Conservation (phyloP, 371 early-diverging fungal genomes). For the Saksenaea vasiformis region DNA sequence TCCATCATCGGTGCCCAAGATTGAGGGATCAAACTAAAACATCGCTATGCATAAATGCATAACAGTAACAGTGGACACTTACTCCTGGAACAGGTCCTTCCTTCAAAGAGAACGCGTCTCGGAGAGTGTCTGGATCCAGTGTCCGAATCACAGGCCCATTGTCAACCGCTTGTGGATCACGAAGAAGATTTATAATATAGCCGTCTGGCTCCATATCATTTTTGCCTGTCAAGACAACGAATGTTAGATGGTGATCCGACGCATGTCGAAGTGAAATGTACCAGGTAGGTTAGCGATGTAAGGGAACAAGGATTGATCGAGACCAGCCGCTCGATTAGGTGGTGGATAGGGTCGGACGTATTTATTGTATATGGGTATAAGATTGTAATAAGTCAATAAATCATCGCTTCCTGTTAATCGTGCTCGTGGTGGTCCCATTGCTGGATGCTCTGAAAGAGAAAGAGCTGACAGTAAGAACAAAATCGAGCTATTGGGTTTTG, state of each 20-base stretch:
- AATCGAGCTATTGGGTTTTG: too few relatives aligned
- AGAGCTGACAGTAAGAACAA: neutral
- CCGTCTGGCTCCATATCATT: slow-evolving; percentile 42
- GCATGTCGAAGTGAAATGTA: slow-evolving; percentile 17
- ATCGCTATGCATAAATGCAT: neutral
- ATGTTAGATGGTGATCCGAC: neutral
- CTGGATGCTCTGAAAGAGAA: neutral
- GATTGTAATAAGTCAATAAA: slow-evolving; percentile 55
- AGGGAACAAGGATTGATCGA: slow-evolving; percentile 49
- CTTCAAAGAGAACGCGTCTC: slow-evolving; percentile 54
- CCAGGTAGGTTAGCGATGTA: slow-evolving; percentile 63
- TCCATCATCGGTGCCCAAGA: slow-evolving; percentile 55
- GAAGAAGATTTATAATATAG: slow-evolving; percentile 40
- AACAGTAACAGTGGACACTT: slow-evolving; percentile 9
- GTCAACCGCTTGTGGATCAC: slow-evolving; percentile 45
- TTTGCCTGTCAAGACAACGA: slow-evolving; percentile 25
- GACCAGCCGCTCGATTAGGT: slow-evolving; percentile 36
- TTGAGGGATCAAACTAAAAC: slow-evolving; percentile 58
- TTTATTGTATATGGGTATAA: slow-evolving; percentile 58
- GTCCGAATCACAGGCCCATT: slow-evolving; percentile 34
- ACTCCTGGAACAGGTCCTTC: slow-evolving; percentile 65
- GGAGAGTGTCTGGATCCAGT: slow-evolving; percentile 46
- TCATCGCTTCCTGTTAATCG: slow-evolving; percentile 59
- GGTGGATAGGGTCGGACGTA: slow-evolving; percentile 55
- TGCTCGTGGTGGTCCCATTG: neutral